Evolutionary conservation across 2,329 filamentous ascomycete species (phyloP).

Genomic region (Aureobasidium sp.): DNA sequence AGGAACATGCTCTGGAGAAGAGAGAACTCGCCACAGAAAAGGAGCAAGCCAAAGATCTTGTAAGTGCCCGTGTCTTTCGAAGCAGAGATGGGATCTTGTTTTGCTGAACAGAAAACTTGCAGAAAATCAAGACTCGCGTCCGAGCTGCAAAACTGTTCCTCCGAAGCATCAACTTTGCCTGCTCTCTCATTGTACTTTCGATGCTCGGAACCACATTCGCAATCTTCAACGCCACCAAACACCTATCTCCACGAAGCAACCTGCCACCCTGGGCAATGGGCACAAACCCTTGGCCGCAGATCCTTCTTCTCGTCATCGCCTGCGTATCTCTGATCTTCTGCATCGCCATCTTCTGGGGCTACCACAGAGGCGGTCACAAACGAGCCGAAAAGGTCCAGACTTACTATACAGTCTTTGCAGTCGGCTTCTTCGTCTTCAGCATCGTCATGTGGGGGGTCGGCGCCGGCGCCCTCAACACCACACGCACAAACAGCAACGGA

Average conservation of each 20-base stretch:
- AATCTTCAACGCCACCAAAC: constrained; percentile 84
- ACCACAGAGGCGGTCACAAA: constrained; percentile 80
- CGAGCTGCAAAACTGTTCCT: constrained; percentile 90
- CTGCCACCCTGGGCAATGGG: constrained; percentile 76
- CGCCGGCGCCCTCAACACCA: constrained; percentile 74
- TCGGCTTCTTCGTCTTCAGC: constrained; percentile 88
- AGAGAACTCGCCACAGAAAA: constrained; percentile 74
- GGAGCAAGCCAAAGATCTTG: constrained; percentile 79
- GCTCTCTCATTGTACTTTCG: constrained; percentile 85
- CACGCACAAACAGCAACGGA: constrained; percentile 63
- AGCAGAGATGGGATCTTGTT: too few species aligned
- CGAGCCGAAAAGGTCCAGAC: constrained; percentile 87
- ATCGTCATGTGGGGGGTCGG: constrained; percentile 88
- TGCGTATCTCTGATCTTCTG: constrained; percentile 75
- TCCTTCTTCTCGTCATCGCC: constrained; percentile 70
- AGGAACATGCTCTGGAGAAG: constrained; percentile 83
- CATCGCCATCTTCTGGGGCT: constrained; percentile 72
- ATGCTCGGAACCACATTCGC: constrained; percentile 83
- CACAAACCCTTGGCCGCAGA: constrained; percentile 84
- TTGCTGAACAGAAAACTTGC: too few species aligned
- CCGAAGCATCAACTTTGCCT: constrained; percentile 94
- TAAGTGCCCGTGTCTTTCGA: too few species aligned
- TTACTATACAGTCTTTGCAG: constrained; percentile 92
- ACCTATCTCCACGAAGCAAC: constrained; percentile 66
- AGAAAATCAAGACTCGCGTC: constrained; percentile 91